Evolutionary conservation across 768 basidiomycete genomes (phyloP), one percentile per base, ranked within the genome.

Genomic region (Leucogyrophana mollusca): DNA sequence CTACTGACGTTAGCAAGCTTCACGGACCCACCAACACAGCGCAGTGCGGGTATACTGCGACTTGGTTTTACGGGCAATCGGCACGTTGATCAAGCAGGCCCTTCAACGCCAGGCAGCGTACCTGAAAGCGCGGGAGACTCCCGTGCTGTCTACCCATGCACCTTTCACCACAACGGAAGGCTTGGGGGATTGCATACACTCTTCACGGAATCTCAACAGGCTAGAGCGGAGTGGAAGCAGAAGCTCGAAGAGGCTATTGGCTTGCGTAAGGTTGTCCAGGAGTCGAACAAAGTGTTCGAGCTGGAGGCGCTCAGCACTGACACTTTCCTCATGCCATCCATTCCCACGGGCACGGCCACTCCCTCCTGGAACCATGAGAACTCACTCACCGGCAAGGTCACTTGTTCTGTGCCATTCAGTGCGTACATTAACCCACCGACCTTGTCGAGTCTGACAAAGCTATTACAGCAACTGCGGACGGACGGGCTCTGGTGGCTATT

Each of bases 321-420:
- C 56, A 94, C 91, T 0, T 96, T 96, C 74, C 67, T 87, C 38
- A 79, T 90, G 17, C 88, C 90, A 0, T 78, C 85, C 1, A 70
- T 85, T 47, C 68, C 77, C 34, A 70, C 73, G 25, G 73, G 72
- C 11, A 59, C 62, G 3, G 46, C 61, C 1, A 40, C 74, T 4
- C 78, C 85, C 3, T 71, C 83, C 9, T 92, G 72, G 73, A 69
- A 82, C 55, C 78, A 85, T 43, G 88, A 90, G 42, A 84, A 74
- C 47, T 73, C 83, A 10, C 86, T 83, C 50, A 82, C 76, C 1
- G 90, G 90, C 14, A 90, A 85, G 61, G 94, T 96, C 34, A 96
- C 94, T 3, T 96, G 94, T 59, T 95, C 94, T 2, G 90, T 92
- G 17, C 94, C 95, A 9, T 94, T 98, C 66, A 85, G 93, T 82